Base-by-base conservation (phyloP, 1,284 basidiomycete species). In the Amylostereum chailletii region DNA sequence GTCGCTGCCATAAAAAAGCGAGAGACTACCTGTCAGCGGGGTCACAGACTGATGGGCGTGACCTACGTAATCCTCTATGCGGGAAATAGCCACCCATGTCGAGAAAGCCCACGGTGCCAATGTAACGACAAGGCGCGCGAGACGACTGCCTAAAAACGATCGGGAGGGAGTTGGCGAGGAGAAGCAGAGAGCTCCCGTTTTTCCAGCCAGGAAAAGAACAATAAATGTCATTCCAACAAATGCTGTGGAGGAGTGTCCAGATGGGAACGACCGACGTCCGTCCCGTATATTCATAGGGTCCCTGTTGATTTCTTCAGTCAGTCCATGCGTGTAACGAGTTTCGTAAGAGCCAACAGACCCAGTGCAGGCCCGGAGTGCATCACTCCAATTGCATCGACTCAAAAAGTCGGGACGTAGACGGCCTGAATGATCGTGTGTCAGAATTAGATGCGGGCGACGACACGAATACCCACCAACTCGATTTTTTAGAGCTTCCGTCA, bases 321-420 rank as follows among this genome's bases (percentile, higher is more conserved):
- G 43, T 19, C 31, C 46, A 32, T 43, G 19, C 39, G 38, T 6
- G 37, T 47, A 49, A 42, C 36, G 49, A 38, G 30, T 36, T 5
- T 19, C 19, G 19, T 19, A 19, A 19, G 19, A 19, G 44, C 36
- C 54, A 42, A 55, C 31, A 38, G 56, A 81, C 77, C 82, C 84
- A 19, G 76, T 75, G 59, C 84, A 87, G 36, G 64, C 63, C 50
- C 71, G 58, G 0, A 69, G 48, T 1, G 63, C 59, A 5, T 68
- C 64, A 48, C 79, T 74, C 78, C 80, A 87, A 55, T 75, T 69
- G 57, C 83, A 86, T 31, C 83, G 72, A 8, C 72, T 68, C 40
- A 86, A 70, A 57, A 87, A 87, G 59, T 86, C 84, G 0, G 84
- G 84, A 9, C 84, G 71, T 10, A 87, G 64, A 11, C 83, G 70